Conservation (phyloP, 768 basidiomycete species). For the Kwoniella botswanensis region DNA sequence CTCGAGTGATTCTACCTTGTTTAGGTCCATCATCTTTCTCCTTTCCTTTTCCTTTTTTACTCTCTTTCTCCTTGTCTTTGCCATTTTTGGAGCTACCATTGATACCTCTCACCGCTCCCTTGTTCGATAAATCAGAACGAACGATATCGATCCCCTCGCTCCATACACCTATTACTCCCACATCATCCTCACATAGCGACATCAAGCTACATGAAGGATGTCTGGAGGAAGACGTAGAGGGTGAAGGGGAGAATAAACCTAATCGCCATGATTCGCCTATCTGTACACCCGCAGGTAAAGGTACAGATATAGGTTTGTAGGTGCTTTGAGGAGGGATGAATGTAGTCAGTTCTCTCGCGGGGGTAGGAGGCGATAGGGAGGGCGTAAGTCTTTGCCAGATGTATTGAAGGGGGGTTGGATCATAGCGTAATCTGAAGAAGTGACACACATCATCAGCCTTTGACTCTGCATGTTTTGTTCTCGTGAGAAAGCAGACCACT, state of each 20-base stretch:
- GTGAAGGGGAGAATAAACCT: slow-evolving; percentile 59
- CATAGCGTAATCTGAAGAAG: slow-evolving; percentile 59
- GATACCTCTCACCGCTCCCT: neutral
- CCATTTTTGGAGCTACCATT: slow-evolving; percentile 10
- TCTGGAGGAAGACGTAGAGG: neutral
- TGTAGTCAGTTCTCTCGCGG: slow-evolving; percentile 70
- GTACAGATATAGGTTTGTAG: slow-evolving; percentile 76
- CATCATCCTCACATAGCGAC: slow-evolving; percentile 7
- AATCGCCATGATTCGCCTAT: slow-evolving; percentile 72
- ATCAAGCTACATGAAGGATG: slow-evolving; percentile 10
- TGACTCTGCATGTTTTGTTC: neutral
- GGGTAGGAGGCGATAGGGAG: neutral
- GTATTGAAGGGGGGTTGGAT: slow-evolving; percentile 71
- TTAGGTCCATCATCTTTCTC: slow-evolving; percentile 44
- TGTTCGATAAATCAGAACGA: neutral
- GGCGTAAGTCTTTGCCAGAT: slow-evolving; percentile 63
- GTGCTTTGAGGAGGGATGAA: slow-evolving; percentile 68
- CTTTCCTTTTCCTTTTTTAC: slow-evolving; percentile 32
- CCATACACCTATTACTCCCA: slow-evolving; percentile 43
- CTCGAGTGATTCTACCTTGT: slow-evolving; percentile 37
- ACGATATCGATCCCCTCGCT: slow-evolving; percentile 51
- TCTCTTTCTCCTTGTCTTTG: slow-evolving; percentile 59
- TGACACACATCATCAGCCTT: neutral
- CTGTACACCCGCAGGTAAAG: slow-evolving; percentile 65
- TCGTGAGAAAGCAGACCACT: neutral